Evolutionary conservation across 1,139 yeast species (phyloP), one percentile per base, ranked within the genome.

Genomic region (Geotrichum aggregatum): DNA sequence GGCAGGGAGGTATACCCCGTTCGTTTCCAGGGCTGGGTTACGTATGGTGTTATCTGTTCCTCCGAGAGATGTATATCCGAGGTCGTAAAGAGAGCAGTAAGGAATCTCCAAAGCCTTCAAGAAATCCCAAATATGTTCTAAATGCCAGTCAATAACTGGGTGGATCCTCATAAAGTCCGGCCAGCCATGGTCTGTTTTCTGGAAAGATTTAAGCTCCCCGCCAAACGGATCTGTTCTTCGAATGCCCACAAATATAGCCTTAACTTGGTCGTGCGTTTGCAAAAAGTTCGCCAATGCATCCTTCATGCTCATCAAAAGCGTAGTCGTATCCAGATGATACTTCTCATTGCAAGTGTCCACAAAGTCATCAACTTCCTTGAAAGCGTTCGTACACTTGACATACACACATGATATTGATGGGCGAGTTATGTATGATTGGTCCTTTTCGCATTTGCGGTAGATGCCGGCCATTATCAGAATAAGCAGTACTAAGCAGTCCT

Each of bases 401-500:
- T 85, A 84, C 8, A 87, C 83, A 1, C 87, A 71, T 48, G 72
- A 71, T 45, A 75, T 68, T 56, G 47, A 22, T 42, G 46, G 1
- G 31, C 24, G 22, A 54, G 47, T 24, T 31, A 48, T 46, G 33
- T 54, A 55, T 24, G 28, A 30, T 1, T 41, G 38, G 31, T 44
- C 42, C 21, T 19, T 38, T 1, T 30, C 49, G 54, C 61, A 64
- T 54, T 69, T 69, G 38, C 68, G 67, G 61, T 79, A 76, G 3
- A 84, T 71, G 4, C 82, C 78, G 1, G 88, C 82, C 53, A 86
- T 69, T 38, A 83, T 76, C 1, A 88, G 65, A 13, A 86, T 71
- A 45, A 88, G 74, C 87, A 87, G 83, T 43, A 87, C 96, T 33
- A 87, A 74, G 61, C 96, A 88, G 68, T 88, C 96, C 63, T 88